Base-by-base conservation (phyloP, 2,329 filamentous ascomycete genomes). In the Fusarium sp. region DNA sequence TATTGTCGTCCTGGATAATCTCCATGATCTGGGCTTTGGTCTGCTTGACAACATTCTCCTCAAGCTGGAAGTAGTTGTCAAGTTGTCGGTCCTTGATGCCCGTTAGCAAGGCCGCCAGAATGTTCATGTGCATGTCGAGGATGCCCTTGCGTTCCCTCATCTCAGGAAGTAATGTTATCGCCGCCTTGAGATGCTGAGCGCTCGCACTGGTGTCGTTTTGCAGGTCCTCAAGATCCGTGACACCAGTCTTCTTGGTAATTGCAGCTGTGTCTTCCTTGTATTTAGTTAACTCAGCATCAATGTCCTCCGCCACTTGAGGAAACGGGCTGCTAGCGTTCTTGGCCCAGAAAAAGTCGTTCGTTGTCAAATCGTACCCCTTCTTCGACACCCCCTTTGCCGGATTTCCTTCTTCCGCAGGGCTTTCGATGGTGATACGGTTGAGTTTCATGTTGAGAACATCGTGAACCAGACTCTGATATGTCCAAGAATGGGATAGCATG, bases 41-140 rank as follows among this genome's bases (percentile, higher is more conserved):
- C 79, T 97, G 93, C 81, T 97, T 98, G 78, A 91, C 91, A 66
- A 98, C 92, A 71, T 91, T 94, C 79, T 98, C 95, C 78, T 99
- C 97, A 7, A 97, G 84, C 77, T 98, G 94, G 82, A 97, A 99
- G 80, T 93, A 99, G 78, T 96, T 96, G 78, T 99, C 96, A 7
- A 99, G 85, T 79, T 98, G 94, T 17, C 96, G 90, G 73, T 97
- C 93, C 78, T 98, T 98, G 80, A 98, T 97, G 2, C 94, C 94
- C 1, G 83, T 85, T 40, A 90, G 76, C 5, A 90, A 78, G 1
- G 93, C 93, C 2, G 94, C 95, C 5, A 97, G 86, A 62, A 98
- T 97, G 77, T 97, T 98, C 96, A 99, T 99, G 79, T 99, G 96
- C 92, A 98, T 98, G 77, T 98, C 96, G 7, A 99, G 87, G 21